Percentiles rank a stretch among this genome's conserved stretches.
Evolutionary conservation across 1,284 basidiomycete genomes (phyloP).

Genomic region (Leccinum idahoense): DNA sequence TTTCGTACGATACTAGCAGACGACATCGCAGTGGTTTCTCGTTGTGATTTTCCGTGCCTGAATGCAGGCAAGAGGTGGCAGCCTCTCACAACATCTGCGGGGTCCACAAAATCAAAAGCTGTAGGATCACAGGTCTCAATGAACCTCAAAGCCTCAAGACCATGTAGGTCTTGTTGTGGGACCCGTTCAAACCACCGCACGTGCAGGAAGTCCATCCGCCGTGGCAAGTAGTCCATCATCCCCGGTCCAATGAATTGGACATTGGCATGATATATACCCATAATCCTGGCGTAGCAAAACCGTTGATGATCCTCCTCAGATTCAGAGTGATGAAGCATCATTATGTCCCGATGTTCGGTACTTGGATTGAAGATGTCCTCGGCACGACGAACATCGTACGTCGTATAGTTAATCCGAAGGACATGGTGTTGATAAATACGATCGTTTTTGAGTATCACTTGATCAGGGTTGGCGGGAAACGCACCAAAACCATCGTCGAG

Average conservation of each 20-base stretch:
- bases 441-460: background rate
- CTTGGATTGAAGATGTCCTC: background rate
- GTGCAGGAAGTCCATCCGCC: background rate
- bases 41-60: background rate
- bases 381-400: background rate
- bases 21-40: background rate
- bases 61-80: background rate
- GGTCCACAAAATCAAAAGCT: background rate
- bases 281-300: background rate
- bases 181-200: background rate
- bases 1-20: background rate
- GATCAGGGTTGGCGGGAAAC: background rate
- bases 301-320: background rate
- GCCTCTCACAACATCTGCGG: background rate
- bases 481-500: background rate
- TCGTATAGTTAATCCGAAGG: background rate
- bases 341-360: background rate
- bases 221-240: background rate
- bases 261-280: background rate
- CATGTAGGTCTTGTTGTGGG: background rate
- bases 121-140: background rate
- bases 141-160: background rate
- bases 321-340: background rate
- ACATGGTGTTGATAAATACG: background rate
- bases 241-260: background rate